Percentiles rank a stretch among this genome's conserved stretches.
These are phyloP conservation scores for Acrodontium crateriforme DNA, from an alignment of 2,329 filamentous ascomycete genomes.

Conservation along the genomic window DNA sequence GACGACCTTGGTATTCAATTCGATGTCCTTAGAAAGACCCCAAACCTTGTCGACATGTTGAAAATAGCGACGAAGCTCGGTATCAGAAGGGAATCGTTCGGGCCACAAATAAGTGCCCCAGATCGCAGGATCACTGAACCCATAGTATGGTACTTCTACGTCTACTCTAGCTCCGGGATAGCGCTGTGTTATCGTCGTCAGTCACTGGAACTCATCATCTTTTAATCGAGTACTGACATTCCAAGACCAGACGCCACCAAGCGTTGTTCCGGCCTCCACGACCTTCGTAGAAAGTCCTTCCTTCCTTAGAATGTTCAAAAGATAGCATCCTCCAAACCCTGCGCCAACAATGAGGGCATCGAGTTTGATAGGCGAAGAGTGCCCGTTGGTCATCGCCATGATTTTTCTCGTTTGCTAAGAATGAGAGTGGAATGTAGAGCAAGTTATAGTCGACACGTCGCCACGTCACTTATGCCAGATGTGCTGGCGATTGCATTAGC, in stretches of 20 bases:
- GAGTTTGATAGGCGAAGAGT: too few species aligned
- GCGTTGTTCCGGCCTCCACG: slow-evolving; percentile 15
- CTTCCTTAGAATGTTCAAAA: slow-evolving; percentile 9
- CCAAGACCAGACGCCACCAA: slow-evolving; percentile 19
- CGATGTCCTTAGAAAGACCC: slow-evolving; percentile 41
- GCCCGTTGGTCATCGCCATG: too few species aligned
- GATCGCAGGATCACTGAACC: slow-evolving; percentile 2
- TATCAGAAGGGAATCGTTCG: slow-evolving; percentile 5
- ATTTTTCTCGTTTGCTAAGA: too few species aligned
- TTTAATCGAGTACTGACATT: too few species aligned
- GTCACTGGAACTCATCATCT: too few species aligned
- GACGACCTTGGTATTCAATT: slow-evolving; percentile 43
- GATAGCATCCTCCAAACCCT: slow-evolving; percentile 17
- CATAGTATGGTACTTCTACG: slow-evolving; percentile 4
- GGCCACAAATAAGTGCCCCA: slow-evolving; percentile 3
- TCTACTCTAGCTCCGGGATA: slow-evolving; percentile 5
- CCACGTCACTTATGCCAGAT: too few species aligned
- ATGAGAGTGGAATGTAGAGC: too few species aligned
- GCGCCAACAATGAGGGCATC: slow-evolving; percentile 17
- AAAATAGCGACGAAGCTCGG: slow-evolving; percentile 34
- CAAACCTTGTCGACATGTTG: slow-evolving; percentile 45
- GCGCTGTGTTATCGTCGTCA: too few species aligned
- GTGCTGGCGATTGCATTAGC: too few species aligned
- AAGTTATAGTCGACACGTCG: too few species aligned
- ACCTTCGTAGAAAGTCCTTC: slow-evolving; percentile 15